Conservation (phyloP, 129 eudicot genomes). For the Dittrichia graveolens region DNA sequence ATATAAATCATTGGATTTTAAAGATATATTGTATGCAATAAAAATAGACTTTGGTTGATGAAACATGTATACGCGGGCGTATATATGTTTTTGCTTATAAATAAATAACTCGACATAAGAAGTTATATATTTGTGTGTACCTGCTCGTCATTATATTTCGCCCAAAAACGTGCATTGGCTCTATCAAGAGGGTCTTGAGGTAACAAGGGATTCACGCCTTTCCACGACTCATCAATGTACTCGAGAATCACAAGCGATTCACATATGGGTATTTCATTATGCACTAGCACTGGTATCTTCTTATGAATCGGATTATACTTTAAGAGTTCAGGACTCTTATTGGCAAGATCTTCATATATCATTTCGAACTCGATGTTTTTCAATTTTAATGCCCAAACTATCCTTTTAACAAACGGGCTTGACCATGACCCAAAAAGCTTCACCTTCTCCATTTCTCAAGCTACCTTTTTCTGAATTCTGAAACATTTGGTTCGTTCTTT, state of each 20-base stretch:
- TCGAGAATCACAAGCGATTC: constrained; percentile 60
- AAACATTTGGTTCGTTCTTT: background rate
- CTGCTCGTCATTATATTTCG: constrained; percentile 52
- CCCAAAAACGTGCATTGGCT: constrained; percentile 69
- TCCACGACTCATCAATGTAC: constrained; percentile 63
- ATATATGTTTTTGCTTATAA: too few species aligned
- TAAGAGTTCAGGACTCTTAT: constrained; percentile 54
- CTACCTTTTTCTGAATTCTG: background rate
- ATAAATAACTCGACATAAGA: too few species aligned
- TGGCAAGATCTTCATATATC: constrained; percentile 45
- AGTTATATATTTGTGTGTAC: constrained; percentile 31
- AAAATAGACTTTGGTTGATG: background rate
- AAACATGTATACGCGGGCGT: too few species aligned
- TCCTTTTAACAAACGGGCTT: constrained; percentile 48
- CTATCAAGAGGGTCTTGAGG: constrained; percentile 47
- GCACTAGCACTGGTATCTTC: constrained; percentile 58
- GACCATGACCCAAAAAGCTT: constrained; percentile 62
- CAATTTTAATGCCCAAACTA: constrained; percentile 51
- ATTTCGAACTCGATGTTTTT: constrained; percentile 65
- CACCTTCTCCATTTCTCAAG: constrained; percentile 47
- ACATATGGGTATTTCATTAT: constrained; percentile 45
- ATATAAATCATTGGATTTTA: background rate
- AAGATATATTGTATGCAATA: background rate
- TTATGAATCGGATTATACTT: constrained; percentile 57
- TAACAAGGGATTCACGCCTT: constrained; percentile 38